phyloP scores from a whole-genome alignment of 108 stramenopile genomes.

The Cyclotella sp. region DNA sequence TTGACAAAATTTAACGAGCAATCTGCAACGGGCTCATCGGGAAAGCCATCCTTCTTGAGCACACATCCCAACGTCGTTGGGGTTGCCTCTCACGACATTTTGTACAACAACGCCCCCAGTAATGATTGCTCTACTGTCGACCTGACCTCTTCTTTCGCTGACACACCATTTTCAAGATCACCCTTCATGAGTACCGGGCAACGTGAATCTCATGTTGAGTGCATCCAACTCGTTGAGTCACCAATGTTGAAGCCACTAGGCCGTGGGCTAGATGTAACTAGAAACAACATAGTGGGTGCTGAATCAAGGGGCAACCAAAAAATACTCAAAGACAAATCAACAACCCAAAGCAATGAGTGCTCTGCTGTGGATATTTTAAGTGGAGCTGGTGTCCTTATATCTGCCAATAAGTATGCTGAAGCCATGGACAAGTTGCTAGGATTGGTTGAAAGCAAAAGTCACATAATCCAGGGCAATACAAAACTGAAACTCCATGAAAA shows the following conservation, averaged over 20 bases:
- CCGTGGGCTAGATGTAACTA: slow-evolving; percentile 20
- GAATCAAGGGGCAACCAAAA: slow-evolving; percentile 10
- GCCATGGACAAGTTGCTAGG: slow-evolving; percentile 44
- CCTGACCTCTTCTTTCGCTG: slow-evolving; percentile 1
- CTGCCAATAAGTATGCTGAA: slow-evolving; percentile 18
- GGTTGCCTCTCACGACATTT: slow-evolving; percentile 75
- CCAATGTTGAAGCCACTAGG: slow-evolving; percentile 25
- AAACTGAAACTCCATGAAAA: slow-evolving; percentile 41
- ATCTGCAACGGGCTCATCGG: slow-evolving; percentile 30
- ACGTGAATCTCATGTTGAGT: slow-evolving; percentile 8
- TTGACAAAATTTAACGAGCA: slow-evolving; percentile 61
- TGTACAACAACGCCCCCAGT: slow-evolving; percentile 48
- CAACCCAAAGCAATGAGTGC: not conserved
- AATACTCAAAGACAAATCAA: not conserved
- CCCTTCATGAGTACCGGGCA: slow-evolving; percentile 18
- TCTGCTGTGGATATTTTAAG: slow-evolving; percentile 10
- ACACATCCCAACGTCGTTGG: slow-evolving; percentile 68
- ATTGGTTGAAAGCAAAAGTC: slow-evolving; percentile 31
- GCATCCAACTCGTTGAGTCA: not conserved
- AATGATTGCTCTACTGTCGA: slow-evolving; percentile 4
- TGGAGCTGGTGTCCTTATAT: slow-evolving; percentile 33
- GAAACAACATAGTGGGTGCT: slow-evolving; percentile 27
- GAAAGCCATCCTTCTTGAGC: slow-evolving; percentile 53
- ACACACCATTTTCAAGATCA: slow-evolving; percentile 38
- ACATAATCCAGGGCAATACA: slow-evolving; percentile 22